Percentiles rank a stretch among this genome's conserved stretches.
phyloP scores from a whole-genome alignment of 169 alveolate genomes.

The Plasmodium vivax region DNA sequence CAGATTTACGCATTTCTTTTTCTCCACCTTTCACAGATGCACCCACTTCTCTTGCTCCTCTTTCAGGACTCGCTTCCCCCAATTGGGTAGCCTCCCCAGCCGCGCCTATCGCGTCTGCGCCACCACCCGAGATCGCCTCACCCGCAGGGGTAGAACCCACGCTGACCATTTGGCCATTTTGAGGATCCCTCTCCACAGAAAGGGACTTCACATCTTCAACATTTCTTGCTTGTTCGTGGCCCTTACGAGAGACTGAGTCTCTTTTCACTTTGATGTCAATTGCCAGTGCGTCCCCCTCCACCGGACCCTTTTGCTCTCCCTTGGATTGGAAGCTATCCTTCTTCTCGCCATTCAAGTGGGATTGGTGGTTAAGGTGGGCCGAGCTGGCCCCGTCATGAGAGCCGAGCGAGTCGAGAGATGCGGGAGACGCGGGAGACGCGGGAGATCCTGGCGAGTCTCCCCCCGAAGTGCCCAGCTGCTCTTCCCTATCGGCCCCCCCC shows the following conservation, averaged over 20 bases:
- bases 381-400: neutral
- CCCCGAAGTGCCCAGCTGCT: neutral
- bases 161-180: neutral
- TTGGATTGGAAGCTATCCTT: neutral
- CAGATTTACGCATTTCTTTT: neutral
- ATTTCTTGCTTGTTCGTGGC: neutral
- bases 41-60: neutral
- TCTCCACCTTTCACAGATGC: neutral
- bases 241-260: neutral
- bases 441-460: neutral
- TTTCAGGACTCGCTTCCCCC: neutral
- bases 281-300: neutral
- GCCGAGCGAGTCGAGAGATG: neutral
- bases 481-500: neutral
- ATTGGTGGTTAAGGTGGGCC: neutral
- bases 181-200: neutral
- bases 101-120: neutral
- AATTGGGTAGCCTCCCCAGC: neutral
- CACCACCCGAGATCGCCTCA: neutral
- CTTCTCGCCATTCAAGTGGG: neutral
- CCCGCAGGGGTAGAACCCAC: neutral
- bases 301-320: neutral
- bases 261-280: neutral
- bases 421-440: neutral
- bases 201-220: neutral